Evolutionary conservation across 2,329 filamentous ascomycete species (phyloP), one percentile per base, ranked within the genome.

Genomic region (Diplodia scrobiculata): DNA sequence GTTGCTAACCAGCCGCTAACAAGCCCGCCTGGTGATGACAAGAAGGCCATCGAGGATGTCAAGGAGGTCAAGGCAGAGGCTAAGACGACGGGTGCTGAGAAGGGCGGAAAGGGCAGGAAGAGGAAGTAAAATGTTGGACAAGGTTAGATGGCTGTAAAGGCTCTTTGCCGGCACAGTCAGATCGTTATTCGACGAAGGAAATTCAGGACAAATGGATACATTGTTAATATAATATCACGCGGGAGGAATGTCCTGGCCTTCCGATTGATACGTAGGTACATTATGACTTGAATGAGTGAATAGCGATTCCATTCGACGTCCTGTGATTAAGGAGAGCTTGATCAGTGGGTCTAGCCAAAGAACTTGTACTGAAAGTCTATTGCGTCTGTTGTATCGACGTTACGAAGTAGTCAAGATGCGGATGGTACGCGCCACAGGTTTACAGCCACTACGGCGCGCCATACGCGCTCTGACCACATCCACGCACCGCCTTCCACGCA

Each of bases 1-100:
- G 75, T 74, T 68, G 78, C 78, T 1, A 75, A 73, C 17, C 77
- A 78, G 71, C 79, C 79, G 14, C 66, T 82, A 17, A 72, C 70
- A 9, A 74, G 73, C 29, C 69, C 74, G 29, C 70, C 79, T 1
- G 71, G 68, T 58, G 73, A 68, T 25, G 75, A 74, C 51, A 62
- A 58, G n/a, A 63, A 69, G 62, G 68, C 52, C 13, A 19, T 66
- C 11, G 63, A 68, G 55, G 68, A 29, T 3, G 63, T 62, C 29
- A 69, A 70, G 62, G 62, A 66, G 29, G 60, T 34, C 14, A 67
- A 67, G 53, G 67, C 63, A 10, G 66, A 47, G 69, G 66, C 63
- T 1, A 59, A 53, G 70, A 62, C 68, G 7, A 52, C 63, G 5
- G 68, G 66, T 25, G 53, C 55, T 34, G 66, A 58, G 66, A 65